phyloP scores from a whole-genome alignment of 768 basidiomycete species.

The Podaxis rugospora region DNA sequence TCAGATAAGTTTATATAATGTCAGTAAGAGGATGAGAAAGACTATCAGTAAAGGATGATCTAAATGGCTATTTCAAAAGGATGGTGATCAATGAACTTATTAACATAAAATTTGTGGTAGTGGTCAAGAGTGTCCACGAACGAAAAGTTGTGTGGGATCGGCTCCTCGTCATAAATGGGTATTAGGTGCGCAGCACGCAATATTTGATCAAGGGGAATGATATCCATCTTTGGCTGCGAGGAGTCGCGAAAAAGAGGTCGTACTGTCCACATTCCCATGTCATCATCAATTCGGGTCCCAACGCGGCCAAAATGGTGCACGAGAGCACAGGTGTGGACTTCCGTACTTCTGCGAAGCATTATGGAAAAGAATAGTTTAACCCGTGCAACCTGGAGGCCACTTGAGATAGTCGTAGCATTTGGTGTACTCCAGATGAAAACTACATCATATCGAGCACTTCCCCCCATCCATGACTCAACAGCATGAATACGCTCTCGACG shows the following conservation, averaged over 20 bases:
- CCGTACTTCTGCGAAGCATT: not conserved
- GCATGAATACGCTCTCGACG: not conserved
- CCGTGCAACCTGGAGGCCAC: not conserved
- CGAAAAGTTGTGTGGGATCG: slow-evolving; percentile 17
- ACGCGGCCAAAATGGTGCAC: not conserved
- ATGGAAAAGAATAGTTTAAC: slow-evolving; percentile 1
- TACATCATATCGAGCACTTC: not conserved
- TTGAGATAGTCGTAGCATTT: not conserved
- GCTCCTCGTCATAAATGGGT: slow-evolving; percentile 16
- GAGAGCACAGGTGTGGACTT: not conserved
- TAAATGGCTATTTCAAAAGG: slow-evolving; percentile 2
- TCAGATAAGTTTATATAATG: too few species aligned
- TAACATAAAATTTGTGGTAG: slow-evolving; percentile 10
- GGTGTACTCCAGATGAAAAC: not conserved
- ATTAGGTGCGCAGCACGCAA: not conserved
- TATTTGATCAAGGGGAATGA: not conserved
- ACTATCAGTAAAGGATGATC: not conserved
- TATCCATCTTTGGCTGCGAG: not conserved
- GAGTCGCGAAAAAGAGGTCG: not conserved
- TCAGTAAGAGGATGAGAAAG: too few species aligned
- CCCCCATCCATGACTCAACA: not conserved
- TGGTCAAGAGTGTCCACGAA: slow-evolving; percentile 1
- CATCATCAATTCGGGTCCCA: not conserved
- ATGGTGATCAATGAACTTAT: slow-evolving; percentile 9
- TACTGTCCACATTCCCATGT: slow-evolving; percentile 2